phyloP scores from a whole-genome alignment of 305 asterid species.

The Solanum hybrid region DNA sequence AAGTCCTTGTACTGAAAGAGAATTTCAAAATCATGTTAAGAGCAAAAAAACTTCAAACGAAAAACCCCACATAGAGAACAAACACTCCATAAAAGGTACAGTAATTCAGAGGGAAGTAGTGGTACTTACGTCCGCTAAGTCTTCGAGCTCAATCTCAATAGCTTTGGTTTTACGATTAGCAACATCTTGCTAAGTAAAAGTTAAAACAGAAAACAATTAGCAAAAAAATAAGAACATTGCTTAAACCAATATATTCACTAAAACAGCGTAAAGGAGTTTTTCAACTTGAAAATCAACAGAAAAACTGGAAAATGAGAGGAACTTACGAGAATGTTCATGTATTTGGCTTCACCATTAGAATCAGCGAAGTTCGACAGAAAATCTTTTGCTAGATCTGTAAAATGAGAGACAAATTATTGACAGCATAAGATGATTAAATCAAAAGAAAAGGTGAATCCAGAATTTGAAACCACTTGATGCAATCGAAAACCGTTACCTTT shows the following conservation, averaged over 20 bases:
- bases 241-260: neutral
- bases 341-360: conserved; percentile 62
- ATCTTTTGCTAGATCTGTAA: conserved; percentile 63
- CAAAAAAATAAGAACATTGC: neutral
- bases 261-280: neutral
- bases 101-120: neutral
- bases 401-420: neutral
- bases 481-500: conserved; percentile 33
- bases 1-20: conserved; percentile 54
- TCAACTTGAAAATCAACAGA: neutral
- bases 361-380: conserved; percentile 67
- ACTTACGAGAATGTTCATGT: conserved; percentile 62
- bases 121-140: conserved; percentile 44
- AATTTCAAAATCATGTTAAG: neutral
- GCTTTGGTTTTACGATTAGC: conserved; percentile 79
- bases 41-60: neutral
- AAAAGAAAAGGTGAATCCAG: neutral
- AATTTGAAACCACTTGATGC: neutral
- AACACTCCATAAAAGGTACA: neutral
- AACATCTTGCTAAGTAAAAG: conserved; percentile 66
- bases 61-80: neutral
- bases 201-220: neutral
- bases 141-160: conserved; percentile 81
- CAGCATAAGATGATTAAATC: neutral
- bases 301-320: neutral